Percentiles rank a stretch among this genome's conserved stretches.
phyloP scores from a whole-genome alignment of 1,139 yeast genomes.

The Kodamaea anthophila region DNA sequence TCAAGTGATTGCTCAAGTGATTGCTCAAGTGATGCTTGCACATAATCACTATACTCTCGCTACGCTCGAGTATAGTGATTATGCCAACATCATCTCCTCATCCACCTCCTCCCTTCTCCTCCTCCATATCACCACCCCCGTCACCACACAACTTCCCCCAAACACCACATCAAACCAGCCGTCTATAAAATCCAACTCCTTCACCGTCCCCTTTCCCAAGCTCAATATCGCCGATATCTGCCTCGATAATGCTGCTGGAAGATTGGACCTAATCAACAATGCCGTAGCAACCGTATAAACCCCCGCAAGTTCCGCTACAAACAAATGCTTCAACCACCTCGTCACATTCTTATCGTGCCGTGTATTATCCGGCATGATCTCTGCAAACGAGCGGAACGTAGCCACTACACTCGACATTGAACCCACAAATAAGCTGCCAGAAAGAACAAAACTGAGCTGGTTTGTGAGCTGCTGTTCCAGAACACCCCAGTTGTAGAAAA shows the following conservation, averaged over 20 bases:
- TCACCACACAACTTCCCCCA: constrained; percentile 48
- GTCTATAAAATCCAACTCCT: constrained; percentile 59
- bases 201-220: constrained; percentile 19
- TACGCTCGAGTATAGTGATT: neutral
- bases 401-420: constrained; percentile 58
- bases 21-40: no score
- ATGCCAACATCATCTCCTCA: constrained; percentile 5
- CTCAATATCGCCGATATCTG: constrained; percentile 44
- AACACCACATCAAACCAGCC: constrained; percentile 77
- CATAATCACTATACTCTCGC: no score
- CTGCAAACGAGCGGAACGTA: constrained; percentile 41
- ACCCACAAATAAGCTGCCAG: constrained; percentile 61
- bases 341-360: constrained; percentile 20
- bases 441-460: constrained; percentile 57
- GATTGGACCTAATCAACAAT: constrained; percentile 64
- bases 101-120: constrained; percentile 19
- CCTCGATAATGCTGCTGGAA: constrained; percentile 55
- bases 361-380: constrained; percentile 25
- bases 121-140: constrained; percentile 39
- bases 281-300: constrained; percentile 79
- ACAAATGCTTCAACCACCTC: constrained; percentile 38
- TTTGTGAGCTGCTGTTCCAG: constrained; percentile 50
- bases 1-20: no score
- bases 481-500: constrained; percentile 21
- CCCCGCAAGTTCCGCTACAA: constrained; percentile 68